Percentiles rank a stretch among this genome's conserved stretches.
Evolutionary conservation across 805 yeast species (phyloP).

Genomic region (Isabelozyma gotoi): DNA sequence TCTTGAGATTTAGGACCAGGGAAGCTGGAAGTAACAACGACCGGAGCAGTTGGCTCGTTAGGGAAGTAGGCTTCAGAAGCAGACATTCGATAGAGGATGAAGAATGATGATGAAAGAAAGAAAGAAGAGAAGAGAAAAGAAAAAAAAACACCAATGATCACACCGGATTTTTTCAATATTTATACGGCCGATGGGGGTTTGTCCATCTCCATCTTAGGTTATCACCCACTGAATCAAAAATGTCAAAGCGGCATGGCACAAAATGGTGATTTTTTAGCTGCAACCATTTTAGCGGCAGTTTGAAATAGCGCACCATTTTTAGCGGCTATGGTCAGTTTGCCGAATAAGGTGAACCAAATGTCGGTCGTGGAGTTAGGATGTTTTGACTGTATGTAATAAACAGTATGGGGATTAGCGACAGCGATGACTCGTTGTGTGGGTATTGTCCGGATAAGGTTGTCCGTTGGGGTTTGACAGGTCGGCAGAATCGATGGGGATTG

Average conservation of each 20-base stretch:
- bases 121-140: not conserved
- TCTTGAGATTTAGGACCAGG: conserved; percentile 76
- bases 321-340: too few species aligned
- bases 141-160: not conserved
- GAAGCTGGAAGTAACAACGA: conserved; percentile 52
- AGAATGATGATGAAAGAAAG: not conserved
- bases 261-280: not conserved
- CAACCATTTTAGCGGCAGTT: not conserved
- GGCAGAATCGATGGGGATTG: too few species aligned
- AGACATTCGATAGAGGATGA: conserved; percentile 22
- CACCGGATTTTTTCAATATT: too few species aligned
- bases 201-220: not conserved
- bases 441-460: too few species aligned
- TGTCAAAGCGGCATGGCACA: not conserved
- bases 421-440: too few species aligned
- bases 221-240: too few species aligned
- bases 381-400: too few species aligned
- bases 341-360: too few species aligned
- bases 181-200: not conserved
- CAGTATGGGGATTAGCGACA: not conserved
- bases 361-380: too few species aligned
- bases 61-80: conserved; percentile 66
- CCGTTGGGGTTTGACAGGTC: too few species aligned
- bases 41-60: conserved; percentile 74
- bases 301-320: too few species aligned